phyloP scores from a whole-genome alignment of 2,329 filamentous ascomycete genomes.

The Pseudogymnoascus sp. region DNA sequence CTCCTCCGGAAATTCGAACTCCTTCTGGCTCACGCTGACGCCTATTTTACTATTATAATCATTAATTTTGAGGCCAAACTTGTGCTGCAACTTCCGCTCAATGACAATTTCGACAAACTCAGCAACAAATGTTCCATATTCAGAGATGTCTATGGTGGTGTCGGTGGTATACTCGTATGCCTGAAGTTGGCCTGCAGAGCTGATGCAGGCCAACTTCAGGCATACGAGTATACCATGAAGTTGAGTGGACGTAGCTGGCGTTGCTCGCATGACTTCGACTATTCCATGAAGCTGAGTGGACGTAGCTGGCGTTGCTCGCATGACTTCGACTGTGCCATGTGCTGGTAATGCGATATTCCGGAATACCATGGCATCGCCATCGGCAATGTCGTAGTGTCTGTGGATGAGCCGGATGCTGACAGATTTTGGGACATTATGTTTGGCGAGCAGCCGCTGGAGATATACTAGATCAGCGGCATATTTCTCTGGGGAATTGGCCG shows the following conservation, averaged over 20 bases:
- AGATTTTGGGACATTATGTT: neutral
- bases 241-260: neutral
- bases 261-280: neutral
- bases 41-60: neutral
- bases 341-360: neutral
- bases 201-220: no score
- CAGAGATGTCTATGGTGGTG: neutral
- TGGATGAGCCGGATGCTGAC: neutral
- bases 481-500: neutral
- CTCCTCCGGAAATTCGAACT: neutral
- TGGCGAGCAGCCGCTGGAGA: neutral
- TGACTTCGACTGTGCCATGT: neutral
- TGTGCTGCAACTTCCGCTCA: neutral
- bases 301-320: no score
- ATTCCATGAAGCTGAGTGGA: no score
- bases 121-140: neutral
- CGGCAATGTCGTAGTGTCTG: neutral
- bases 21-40: neutral
- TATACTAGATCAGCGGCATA: neutral
- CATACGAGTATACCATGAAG: neutral
- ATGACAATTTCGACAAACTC: neutral
- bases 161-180: neutral
- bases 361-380: neutral
- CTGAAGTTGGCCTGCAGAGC: neutral
- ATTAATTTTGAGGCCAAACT: neutral